phyloP scores from a whole-genome alignment of 192 early-diverging fungal species.

The Umbelopsis sp. region DNA sequence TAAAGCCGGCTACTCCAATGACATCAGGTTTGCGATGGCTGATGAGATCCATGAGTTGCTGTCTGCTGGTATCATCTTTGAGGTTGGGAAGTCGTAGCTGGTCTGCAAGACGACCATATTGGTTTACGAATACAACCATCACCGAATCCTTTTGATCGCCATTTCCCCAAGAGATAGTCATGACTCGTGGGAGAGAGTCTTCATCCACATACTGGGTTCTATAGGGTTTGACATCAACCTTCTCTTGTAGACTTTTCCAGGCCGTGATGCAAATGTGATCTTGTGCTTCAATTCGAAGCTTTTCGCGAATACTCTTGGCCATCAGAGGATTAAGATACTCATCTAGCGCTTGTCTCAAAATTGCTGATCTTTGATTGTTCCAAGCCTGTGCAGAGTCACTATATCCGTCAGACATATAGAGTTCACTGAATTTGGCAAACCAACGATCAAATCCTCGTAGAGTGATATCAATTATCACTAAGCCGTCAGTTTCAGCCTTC shows the following conservation, averaged over 20 bases:
- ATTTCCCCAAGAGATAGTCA: conserved; percentile 74
- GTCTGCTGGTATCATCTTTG: conserved; percentile 41
- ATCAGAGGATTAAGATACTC: conserved; percentile 74
- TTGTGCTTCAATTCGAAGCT: conserved; percentile 70
- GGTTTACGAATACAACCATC: conserved; percentile 72
- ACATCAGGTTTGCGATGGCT: conserved; percentile 69
- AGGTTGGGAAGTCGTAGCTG: conserved; percentile 65
- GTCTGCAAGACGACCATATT: conserved; percentile 71
- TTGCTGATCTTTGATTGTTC: conserved; percentile 74
- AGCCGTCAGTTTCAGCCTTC: conserved; percentile 70
- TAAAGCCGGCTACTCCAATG: conserved; percentile 81
- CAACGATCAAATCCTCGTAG: conserved; percentile 48
- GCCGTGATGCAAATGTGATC: conserved; percentile 69
- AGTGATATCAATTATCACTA: conserved; percentile 62
- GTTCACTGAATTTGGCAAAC: conserved; percentile 53
- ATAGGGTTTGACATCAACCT: conserved; percentile 66
- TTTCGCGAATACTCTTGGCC: conserved; percentile 76
- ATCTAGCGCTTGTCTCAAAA: conserved; percentile 58
- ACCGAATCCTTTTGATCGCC: conserved; percentile 59
- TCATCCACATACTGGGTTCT: conserved; percentile 44
- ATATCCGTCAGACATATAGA: conserved; percentile 58
- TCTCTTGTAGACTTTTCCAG: conserved; percentile 66
- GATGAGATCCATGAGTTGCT: conserved; percentile 61
- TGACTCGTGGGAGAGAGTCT: conserved; percentile 58
- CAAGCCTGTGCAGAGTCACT: conserved; percentile 70